A percentile compares a stretch with the other conserved stretches of the same genome.
Conservation (phyloP, 2,329 filamentous ascomycete species). For the Huntiella omanensis region DNA sequence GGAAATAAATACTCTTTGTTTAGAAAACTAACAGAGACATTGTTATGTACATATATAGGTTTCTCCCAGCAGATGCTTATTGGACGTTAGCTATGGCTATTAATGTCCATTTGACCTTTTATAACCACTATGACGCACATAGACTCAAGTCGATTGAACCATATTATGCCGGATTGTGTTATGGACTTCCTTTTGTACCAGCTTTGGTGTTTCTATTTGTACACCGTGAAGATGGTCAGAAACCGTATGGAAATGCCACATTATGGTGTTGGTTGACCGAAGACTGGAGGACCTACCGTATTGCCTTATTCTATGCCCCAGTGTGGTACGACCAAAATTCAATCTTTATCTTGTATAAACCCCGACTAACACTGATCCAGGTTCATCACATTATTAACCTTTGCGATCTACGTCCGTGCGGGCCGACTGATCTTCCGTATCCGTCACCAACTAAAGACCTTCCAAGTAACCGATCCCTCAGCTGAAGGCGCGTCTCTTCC, state of each 20-base stretch:
- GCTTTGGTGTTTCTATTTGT: conserved; percentile 46
- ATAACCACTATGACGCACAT: conserved; percentile 43
- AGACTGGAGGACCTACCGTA: conserved; percentile 46
- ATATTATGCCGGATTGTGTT: conserved; percentile 46
- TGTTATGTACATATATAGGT: conserved; percentile 29
- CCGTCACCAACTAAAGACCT: conserved; percentile 34
- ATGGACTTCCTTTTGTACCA: conserved; percentile 48
- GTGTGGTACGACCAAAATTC: conserved; percentile 27
- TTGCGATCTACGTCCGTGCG: conserved; percentile 23
- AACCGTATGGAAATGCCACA: conserved; percentile 50
- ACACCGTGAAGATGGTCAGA: conserved; percentile 24
- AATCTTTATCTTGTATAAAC: background rate
- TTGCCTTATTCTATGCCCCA: conserved; percentile 51
- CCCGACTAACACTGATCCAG: background rate
- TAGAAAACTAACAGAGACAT: background rate
- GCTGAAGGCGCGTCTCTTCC: background rate
- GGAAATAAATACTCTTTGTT: background rate
- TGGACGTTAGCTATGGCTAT: conserved; percentile 63
- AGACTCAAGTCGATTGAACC: conserved; percentile 46
- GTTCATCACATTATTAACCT: conserved; percentile 12
- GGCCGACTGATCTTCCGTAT: conserved; percentile 43
- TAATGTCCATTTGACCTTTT: conserved; percentile 65
- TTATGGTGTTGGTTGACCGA: conserved; percentile 62
- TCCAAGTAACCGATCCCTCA: conserved; percentile 20
- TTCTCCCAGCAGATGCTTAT: conserved; percentile 50